Percentiles rank a stretch among this genome's conserved stretches.
Conservation (phyloP, 1,139 yeast genomes). For the Kluyveromyces sp. region DNA sequence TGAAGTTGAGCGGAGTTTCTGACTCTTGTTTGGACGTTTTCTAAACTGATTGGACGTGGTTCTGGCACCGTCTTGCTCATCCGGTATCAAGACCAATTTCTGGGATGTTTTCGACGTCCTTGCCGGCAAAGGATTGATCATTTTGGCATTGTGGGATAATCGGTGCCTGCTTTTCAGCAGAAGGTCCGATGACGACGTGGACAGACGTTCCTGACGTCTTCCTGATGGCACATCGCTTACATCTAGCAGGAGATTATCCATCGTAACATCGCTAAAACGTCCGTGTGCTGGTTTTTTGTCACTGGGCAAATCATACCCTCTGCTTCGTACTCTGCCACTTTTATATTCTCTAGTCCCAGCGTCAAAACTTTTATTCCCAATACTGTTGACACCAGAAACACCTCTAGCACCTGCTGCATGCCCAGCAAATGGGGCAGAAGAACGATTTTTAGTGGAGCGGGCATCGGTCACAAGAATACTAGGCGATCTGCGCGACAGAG, state of each 20-base stretch:
- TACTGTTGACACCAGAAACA: neutral
- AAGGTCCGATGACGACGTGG: conserved; percentile 29
- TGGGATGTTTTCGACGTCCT: conserved; percentile 83
- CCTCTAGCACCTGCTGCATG: conserved; percentile 26
- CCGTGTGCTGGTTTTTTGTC: neutral
- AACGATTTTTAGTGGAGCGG: conserved; percentile 53
- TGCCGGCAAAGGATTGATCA: conserved; percentile 67
- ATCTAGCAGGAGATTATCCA: conserved; percentile 63
- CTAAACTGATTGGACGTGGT: conserved; percentile 17
- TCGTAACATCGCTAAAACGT: conserved; percentile 59
- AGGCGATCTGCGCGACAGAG: conserved; percentile 56
- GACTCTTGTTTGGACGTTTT: conserved; percentile 9
- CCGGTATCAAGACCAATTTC: conserved; percentile 80
- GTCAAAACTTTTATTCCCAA: neutral
- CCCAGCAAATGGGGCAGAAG: conserved; percentile 80
- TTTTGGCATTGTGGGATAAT: conserved; percentile 37
- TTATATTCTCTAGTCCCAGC: neutral
- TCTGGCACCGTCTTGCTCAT: conserved; percentile 37
- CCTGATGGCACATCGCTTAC: conserved; percentile 79
- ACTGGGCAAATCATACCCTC: conserved; percentile 3
- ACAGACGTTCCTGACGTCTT: conserved; percentile 34
- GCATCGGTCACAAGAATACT: conserved; percentile 89
- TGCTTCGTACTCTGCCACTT: conserved; percentile 4
- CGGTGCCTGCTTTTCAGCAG: conserved; percentile 13
- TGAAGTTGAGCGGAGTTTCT: conserved; percentile 10